Evolutionary conservation across 139 green algal species (phyloP).

Genomic region (Gonium pectorale): DNA sequence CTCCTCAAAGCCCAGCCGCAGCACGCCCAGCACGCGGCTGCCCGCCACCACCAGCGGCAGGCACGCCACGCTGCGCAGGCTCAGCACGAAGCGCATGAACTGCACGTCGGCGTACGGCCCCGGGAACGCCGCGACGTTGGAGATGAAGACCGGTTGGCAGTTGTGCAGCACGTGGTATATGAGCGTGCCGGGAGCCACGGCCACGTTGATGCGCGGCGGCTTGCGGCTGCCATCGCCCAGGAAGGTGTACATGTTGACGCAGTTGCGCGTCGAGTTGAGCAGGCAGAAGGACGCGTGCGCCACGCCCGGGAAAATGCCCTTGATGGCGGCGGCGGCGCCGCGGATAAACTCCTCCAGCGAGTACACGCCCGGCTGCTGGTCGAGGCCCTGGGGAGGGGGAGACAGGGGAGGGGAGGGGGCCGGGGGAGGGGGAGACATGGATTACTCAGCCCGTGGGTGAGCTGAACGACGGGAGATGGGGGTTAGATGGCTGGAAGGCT

Average conservation of each 20-base stretch:
- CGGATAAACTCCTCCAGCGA: constrained; percentile 58
- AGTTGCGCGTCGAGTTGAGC: constrained; percentile 48
- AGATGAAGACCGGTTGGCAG: constrained; percentile 57
- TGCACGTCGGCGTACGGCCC: constrained; percentile 54
- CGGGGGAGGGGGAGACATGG: neutral
- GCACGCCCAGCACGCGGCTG: constrained; percentile 54
- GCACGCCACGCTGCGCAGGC: constrained; percentile 48
- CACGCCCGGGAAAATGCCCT: constrained; percentile 49
- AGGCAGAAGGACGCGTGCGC: constrained; percentile 60
- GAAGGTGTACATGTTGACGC: constrained; percentile 64
- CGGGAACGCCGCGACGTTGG: constrained; percentile 43
- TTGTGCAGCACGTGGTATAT: constrained; percentile 61
- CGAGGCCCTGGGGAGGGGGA: constrained; percentile 39
- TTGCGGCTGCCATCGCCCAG: constrained; percentile 51
- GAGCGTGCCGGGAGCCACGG: constrained; percentile 51
- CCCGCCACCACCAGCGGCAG: constrained; percentile 53
- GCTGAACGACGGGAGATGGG: too few species aligned
- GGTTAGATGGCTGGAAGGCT: too few species aligned
- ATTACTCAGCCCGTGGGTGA: too few species aligned
- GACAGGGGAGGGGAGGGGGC: too few species aligned
- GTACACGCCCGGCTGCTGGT: constrained; percentile 50
- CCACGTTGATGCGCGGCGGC: constrained; percentile 57
- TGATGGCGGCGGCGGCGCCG: constrained; percentile 37
- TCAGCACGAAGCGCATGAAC: constrained; percentile 59
- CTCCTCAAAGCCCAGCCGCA: constrained; percentile 57